Base-by-base conservation (phyloP, 352 stramenopile species). In the Pythium grandisporangium region DNA sequence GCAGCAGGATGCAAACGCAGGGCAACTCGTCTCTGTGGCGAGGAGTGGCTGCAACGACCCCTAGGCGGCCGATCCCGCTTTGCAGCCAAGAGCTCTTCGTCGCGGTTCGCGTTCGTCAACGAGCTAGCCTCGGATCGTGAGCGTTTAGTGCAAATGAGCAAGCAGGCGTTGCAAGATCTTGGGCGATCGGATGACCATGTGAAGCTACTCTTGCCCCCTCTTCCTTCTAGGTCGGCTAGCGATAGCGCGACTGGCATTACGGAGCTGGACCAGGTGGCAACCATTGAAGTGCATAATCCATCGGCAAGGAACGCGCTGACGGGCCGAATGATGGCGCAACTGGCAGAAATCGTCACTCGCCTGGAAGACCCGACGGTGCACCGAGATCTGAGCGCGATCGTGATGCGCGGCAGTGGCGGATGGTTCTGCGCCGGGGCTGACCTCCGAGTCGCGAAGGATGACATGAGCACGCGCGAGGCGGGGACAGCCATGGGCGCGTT, bases 361-460 rank as follows among this genome's bases (percentile, higher is more conserved):
- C 51, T 93, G 16, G 78, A 91, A 42, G 46, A 74, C 26, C 54
- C 64, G 1, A 33, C 63, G 14, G 66, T 84, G 27, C 60, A 83
- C 32, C 32, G 48, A 7, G 43, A 69, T 17, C 63, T 95, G n/a
- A 85, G 69, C 30, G 59, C 66, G 0, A 62, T 93, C 2, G 45
- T 93, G 30, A 24, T 88, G 16, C 51, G 59, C 26, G 73, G 76
- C 3, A 67, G 53, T 0, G 68, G 55, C 6, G 69, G 73, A 11
- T 85, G 76, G 66, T 96, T 96, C 56, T 95, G 82, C 37, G 70
- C 82, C 1, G 84, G 84, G 0, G 80, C 82, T 0, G 84, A 96
- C 42, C 56, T 96, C 19, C 64, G 63, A 4, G 68, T 94, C 6
- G 80, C 81, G 4, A 71, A 90, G 49, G 55, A 84, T 35, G 70